A percentile compares a stretch with the other conserved stretches of the same genome.
phyloP scores from a whole-genome alignment of 306 rosid genomes.

The Corylus americana region DNA sequence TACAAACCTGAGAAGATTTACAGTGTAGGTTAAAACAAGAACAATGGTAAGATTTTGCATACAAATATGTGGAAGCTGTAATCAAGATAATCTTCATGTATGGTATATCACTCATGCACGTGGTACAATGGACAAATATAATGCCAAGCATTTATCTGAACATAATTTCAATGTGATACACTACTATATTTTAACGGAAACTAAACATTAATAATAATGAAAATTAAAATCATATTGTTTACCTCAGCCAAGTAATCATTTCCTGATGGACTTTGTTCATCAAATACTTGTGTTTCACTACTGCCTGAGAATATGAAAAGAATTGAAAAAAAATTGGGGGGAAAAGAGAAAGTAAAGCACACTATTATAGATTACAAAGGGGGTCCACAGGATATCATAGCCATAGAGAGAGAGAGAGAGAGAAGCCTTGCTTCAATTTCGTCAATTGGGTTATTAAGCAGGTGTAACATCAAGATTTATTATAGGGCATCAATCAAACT shows the following conservation, averaged over 20 bases:
- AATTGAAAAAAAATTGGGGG: conserved; percentile 4
- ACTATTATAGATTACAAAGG: neutral
- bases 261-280: conserved; percentile 88
- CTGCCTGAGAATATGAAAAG: conserved; percentile 50
- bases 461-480: neutral
- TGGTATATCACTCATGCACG: neutral
- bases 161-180: neutral
- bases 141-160: neutral
- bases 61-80: neutral
- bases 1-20: conserved; percentile 69
- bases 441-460: neutral
- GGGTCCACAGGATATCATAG: conserved; percentile 1
- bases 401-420: neutral
- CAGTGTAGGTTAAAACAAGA: conserved; percentile 4
- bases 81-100: neutral
- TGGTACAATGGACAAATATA: neutral
- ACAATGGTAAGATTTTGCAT: neutral
- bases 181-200: neutral
- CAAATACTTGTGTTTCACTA: conserved; percentile 73
- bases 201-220: neutral
- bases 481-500: neutral
- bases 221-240: conserved; percentile 21
- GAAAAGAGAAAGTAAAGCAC: conserved; percentile 12
- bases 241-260: conserved; percentile 96
- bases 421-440: neutral